Percentiles rank a stretch among this genome's conserved stretches.
These are phyloP conservation scores for Auricularia auricula-judae DNA, from an alignment of 768 basidiomycete genomes.

Conservation along the genomic window DNA sequence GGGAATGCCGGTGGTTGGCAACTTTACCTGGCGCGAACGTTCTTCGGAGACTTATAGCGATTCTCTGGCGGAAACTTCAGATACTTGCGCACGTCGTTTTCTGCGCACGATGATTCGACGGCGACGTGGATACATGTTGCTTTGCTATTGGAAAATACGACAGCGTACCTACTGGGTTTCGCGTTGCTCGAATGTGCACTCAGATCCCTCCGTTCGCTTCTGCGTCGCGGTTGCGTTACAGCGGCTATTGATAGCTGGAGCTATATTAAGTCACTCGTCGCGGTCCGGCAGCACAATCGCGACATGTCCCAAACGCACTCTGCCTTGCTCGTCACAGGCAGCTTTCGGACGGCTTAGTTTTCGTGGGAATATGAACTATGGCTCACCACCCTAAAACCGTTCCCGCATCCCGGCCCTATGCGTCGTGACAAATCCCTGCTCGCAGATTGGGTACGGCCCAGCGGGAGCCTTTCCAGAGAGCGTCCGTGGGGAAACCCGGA, in stretches of 20 bases:
- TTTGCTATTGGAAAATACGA: background rate
- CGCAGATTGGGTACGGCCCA: background rate
- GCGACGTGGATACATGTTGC: too few species aligned
- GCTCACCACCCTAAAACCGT: background rate
- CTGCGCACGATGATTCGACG: too few species aligned
- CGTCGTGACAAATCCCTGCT: background rate
- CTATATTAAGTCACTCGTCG: background rate
- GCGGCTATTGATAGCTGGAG: background rate
- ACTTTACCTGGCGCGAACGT: background rate
- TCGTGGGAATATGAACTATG: background rate
- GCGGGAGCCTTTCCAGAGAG: background rate
- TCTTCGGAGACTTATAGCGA: too few species aligned
- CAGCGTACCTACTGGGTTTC: too few species aligned
- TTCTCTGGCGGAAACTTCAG: too few species aligned
- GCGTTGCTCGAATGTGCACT: background rate
- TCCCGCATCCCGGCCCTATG: background rate
- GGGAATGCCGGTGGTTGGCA: background rate
- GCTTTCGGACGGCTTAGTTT: background rate
- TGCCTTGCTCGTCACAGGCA: background rate
- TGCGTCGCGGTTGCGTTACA: background rate
- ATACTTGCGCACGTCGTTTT: too few species aligned
- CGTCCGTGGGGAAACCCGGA: background rate
- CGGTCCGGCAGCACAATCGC: background rate
- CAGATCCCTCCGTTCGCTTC: background rate
- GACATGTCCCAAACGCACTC: background rate